Evolutionary conservation across 164 flowering plant genomes (phyloP), one percentile per base, ranked within the genome.

Genomic region (Protea cynaroides): DNA sequence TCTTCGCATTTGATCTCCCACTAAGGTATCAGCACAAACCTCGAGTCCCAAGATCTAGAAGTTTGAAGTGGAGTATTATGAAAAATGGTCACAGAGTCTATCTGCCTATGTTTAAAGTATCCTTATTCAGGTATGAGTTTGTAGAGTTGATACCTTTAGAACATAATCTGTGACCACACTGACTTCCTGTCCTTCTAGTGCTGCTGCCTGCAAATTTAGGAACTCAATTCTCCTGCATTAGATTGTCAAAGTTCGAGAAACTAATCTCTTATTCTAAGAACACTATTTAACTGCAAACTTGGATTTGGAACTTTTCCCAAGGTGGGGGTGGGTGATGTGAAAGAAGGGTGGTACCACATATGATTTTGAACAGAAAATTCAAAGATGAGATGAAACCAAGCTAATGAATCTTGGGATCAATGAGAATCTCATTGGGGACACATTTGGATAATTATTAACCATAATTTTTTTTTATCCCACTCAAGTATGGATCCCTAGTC

Each of bases 101-200:
- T 40, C 4, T 40, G 14, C 14, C 10, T 8, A 12, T 12, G 10
- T 12, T 40, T 1, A 40, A 40, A 40, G 17, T 19, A 17, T 15
- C 15, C 15, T 36, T 18, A 11, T 55, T 4, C 6, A 56, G 17
- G 9, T 37, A 10, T 37, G 3, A 0, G 19, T 18, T 2, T 12
- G 10, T 37, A 9, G 38, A 59, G 56, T 8, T n/a, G 22, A 25
- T 56, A 76, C 79, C 79, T 73, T 73, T 62, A 76, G 57, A 37
- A 76, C 61, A 52, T 76, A 76, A 56, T 76, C 79, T 24, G 76
- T 73, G 11, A 72, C 65, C 50, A 67, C 77, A 75, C 57, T 80
- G 7, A 68, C 70, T 63, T 81, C 73, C 44, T 75, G 79, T 15
- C 84, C 87, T 63, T 77, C 83, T 4, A 74, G 46, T 52, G 86